These are phyloP conservation scores for Nemania diffusa DNA, from an alignment of 2,329 filamentous ascomycete genomes.

Conservation along the genomic window DNA sequence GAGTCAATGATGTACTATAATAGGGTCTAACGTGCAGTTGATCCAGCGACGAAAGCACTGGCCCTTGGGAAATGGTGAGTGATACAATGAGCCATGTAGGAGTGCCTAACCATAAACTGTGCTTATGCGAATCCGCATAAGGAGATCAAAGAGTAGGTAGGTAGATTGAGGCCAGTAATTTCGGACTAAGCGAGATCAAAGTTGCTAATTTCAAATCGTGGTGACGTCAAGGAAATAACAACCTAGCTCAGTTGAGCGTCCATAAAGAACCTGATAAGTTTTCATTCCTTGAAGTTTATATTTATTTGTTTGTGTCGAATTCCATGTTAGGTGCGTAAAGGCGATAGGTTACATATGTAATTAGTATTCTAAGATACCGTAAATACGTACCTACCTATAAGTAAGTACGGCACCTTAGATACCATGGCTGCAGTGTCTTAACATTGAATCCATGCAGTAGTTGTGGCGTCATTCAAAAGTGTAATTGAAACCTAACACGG, in stretches of 20 bases:
- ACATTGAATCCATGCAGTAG: not conserved
- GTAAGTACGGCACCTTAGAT: too few relatives aligned
- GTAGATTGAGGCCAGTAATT: slow-evolving; percentile 21
- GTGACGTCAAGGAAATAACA: slow-evolving; percentile 35
- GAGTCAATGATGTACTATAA: not conserved
- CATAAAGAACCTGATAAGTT: slow-evolving; percentile 1
- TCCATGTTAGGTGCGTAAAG: not conserved
- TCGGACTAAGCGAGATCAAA: slow-evolving; percentile 33
- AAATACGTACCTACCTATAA: too few relatives aligned
- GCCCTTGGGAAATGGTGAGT: not conserved
- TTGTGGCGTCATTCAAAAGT: too few relatives aligned
- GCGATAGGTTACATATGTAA: not conserved
- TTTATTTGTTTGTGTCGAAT: not conserved
- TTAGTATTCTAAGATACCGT: not conserved
- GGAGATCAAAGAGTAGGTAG: not conserved
- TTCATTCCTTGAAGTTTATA: not conserved
- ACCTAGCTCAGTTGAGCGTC: slow-evolving; percentile 12
- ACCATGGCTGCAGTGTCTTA: not conserved
- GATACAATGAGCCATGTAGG: slow-evolving; percentile 18
- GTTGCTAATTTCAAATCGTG: slow-evolving; percentile 28
- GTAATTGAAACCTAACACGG: not conserved
- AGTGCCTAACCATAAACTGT: not conserved
- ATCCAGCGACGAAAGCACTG: slow-evolving; percentile 6
- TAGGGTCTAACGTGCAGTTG: not conserved
- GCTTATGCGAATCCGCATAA: not conserved